phyloP scores from a whole-genome alignment of 106 monocot species.

The Dendrobium chrysotoxum region DNA sequence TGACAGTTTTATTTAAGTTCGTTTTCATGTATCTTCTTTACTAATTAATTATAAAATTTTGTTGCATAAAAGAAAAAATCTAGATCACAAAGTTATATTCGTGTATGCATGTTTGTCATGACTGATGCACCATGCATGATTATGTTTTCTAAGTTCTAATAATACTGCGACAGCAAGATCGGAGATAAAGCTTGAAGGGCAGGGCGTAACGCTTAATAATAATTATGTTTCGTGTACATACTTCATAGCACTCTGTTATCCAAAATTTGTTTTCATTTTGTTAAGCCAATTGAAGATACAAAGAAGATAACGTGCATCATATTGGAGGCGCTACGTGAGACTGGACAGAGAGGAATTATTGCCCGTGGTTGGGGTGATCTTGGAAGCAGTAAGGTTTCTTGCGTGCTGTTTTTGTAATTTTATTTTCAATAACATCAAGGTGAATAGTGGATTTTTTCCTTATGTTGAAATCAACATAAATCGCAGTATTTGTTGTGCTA shows the following conservation, averaged over 20 bases:
- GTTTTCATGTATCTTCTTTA: background rate
- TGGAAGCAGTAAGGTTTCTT: slow-evolving; percentile 50
- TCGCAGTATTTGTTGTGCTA: background rate
- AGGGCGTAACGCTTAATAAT: background rate
- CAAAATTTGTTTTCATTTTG: slow-evolving; percentile 6
- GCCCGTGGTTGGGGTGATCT: slow-evolving; percentile 87
- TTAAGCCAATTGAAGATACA: slow-evolving; percentile 80
- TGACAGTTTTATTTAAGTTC: background rate
- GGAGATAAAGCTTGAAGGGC: background rate
- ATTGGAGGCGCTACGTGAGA: slow-evolving; percentile 67
- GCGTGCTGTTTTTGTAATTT: background rate
- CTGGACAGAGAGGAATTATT: slow-evolving; percentile 92
- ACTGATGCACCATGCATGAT: background rate
- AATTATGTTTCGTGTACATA: background rate
- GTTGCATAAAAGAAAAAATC: too few species aligned
- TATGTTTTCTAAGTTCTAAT: background rate
- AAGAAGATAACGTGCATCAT: slow-evolving; percentile 57
- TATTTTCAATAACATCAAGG: background rate
- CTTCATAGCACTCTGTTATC: background rate
- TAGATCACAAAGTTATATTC: background rate
- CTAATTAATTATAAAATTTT: too few species aligned
- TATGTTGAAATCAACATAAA: background rate
- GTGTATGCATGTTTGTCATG: background rate
- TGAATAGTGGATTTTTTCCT: background rate
- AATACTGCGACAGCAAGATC: background rate